Conservation (phyloP, 1,284 basidiomycete species). For the Xerocomus minutiporus region DNA sequence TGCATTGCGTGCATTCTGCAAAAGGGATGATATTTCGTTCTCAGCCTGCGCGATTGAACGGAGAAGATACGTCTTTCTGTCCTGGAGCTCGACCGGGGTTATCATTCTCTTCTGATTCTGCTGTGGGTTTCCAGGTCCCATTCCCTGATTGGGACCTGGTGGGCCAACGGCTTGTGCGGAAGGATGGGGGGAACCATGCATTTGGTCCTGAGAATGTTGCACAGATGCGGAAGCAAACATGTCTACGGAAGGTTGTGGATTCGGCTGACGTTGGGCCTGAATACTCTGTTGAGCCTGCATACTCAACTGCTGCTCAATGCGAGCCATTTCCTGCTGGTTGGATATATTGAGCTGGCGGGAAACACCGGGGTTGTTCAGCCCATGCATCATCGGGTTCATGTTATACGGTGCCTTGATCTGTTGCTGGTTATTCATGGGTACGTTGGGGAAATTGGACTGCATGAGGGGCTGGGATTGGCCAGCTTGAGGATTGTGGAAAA, state of each 20-base stretch:
- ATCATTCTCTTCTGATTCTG: slow-evolving; percentile 17
- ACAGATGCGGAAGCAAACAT: slow-evolving; percentile 42
- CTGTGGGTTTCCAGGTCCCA: slow-evolving; percentile 21
- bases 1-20: slow-evolving; percentile 18
- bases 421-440: slow-evolving; percentile 31
- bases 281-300: slow-evolving; percentile 7
- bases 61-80: slow-evolving; percentile 20
- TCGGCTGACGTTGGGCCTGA: slow-evolving; percentile 31
- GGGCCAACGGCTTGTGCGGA: slow-evolving; percentile 24
- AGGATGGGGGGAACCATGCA: slow-evolving; percentile 47
- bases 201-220: slow-evolving; percentile 38
- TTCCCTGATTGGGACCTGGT: slow-evolving; percentile 20
- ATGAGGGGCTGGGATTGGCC: slow-evolving; percentile 40
- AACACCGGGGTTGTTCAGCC: slow-evolving; percentile 31
- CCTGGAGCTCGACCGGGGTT: slow-evolving; percentile 25
- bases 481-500: slow-evolving; percentile 42
- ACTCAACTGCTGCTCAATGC: slow-evolving; percentile 32
- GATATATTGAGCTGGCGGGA: slow-evolving; percentile 49
- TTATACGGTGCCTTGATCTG: slow-evolving; percentile 29
- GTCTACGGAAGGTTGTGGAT: slow-evolving; percentile 35
- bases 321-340: slow-evolving; percentile 39
- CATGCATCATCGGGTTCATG: slow-evolving; percentile 38
- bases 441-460: slow-evolving; percentile 37
- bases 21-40: slow-evolving; percentile 7
- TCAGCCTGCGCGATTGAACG: slow-evolving; percentile 19